Percentiles rank a stretch among this genome's conserved stretches.
phyloP scores from a whole-genome alignment of 495 filamentous ascomycete genomes.

The Talaromyces adpressus region DNA sequence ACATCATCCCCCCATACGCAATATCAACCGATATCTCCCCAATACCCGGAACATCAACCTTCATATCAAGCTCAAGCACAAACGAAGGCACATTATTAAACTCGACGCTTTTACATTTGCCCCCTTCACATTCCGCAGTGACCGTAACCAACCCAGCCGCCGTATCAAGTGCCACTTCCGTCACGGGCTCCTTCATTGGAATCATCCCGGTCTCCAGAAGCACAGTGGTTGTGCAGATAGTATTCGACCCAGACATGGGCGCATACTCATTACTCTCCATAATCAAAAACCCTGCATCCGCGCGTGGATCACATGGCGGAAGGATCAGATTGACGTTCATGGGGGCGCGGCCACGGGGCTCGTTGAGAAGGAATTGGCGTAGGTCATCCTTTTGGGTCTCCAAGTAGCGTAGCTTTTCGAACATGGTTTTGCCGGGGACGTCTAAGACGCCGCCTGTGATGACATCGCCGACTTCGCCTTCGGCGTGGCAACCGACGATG shows the following conservation, averaged over 20 bases:
- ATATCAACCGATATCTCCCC: conserved; percentile 24
- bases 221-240: conserved; percentile 27
- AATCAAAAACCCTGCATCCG: conserved; percentile 31
- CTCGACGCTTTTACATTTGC: conserved; percentile 27
- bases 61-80: conserved; percentile 25
- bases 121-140: conserved; percentile 24
- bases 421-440: conserved; percentile 27
- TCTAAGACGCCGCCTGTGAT: conserved; percentile 28
- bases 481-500: conserved; percentile 24
- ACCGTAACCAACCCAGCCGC: conserved; percentile 25
- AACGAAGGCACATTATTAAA: conserved; percentile 31
- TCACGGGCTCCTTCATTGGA: conserved; percentile 27
- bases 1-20: conserved; percentile 32
- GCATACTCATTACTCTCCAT: conserved; percentile 34
- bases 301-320: conserved; percentile 25
- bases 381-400: conserved; percentile 20
- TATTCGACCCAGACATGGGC: conserved; percentile 31
- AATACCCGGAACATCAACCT: conserved; percentile 22
- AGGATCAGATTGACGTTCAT: conserved; percentile 29
- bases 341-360: conserved; percentile 27
- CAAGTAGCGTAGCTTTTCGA: conserved; percentile 23
- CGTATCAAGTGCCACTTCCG: conserved; percentile 21
- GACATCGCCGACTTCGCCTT: conserved; percentile 28
- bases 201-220: conserved; percentile 31
- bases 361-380: conserved; percentile 28